These are phyloP conservation scores for Penicillium expansum DNA, from an alignment of 2,329 filamentous ascomycete genomes.

Conservation along the genomic window DNA sequence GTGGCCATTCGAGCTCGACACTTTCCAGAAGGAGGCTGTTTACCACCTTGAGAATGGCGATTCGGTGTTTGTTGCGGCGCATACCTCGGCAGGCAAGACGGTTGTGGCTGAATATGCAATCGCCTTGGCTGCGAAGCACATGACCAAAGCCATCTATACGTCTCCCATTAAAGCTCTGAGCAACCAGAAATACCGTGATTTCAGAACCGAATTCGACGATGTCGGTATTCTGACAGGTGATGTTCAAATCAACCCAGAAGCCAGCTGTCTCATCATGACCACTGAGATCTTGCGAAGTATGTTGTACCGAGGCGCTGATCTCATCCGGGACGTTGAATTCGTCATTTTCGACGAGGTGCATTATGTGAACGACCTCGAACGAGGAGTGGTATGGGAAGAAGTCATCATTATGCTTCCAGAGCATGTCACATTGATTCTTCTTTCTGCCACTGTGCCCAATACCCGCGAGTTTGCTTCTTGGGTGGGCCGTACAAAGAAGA, in stretches of 20 bases:
- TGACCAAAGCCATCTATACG: constrained; percentile 99
- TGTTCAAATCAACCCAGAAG: constrained; percentile 96
- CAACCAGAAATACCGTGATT: constrained; percentile 98
- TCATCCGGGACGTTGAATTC: constrained; percentile 96
- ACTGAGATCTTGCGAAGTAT: constrained; percentile 97
- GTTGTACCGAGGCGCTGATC: constrained; percentile 91
- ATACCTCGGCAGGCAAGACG: constrained; percentile 96
- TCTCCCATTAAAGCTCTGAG: constrained; percentile 97
- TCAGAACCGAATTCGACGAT: constrained; percentile 84
- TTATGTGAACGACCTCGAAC: constrained; percentile 93
- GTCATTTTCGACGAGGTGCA: constrained; percentile 99
- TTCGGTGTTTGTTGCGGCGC: constrained; percentile 95
- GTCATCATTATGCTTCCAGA: constrained; percentile 99
- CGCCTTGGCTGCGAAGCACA: constrained; percentile 91
- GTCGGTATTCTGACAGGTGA: constrained; percentile 96
- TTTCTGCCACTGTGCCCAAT: constrained; percentile 96
- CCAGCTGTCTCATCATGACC: constrained; percentile 98
- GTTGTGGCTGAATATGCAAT: constrained; percentile 98
- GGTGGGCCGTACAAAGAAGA: constrained; percentile 97
- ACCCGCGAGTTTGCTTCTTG: constrained; percentile 97
- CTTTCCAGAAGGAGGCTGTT: constrained; percentile 96
- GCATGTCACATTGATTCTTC: constrained; percentile 89
- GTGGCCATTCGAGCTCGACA: constrained; percentile 97
- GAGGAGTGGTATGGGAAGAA: constrained; percentile 98
- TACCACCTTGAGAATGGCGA: constrained; percentile 96